Evolutionary conservation across 192 early-diverging fungal species (phyloP), one percentile per base, ranked within the genome.

Genomic region (Backusella australiensis): DNA sequence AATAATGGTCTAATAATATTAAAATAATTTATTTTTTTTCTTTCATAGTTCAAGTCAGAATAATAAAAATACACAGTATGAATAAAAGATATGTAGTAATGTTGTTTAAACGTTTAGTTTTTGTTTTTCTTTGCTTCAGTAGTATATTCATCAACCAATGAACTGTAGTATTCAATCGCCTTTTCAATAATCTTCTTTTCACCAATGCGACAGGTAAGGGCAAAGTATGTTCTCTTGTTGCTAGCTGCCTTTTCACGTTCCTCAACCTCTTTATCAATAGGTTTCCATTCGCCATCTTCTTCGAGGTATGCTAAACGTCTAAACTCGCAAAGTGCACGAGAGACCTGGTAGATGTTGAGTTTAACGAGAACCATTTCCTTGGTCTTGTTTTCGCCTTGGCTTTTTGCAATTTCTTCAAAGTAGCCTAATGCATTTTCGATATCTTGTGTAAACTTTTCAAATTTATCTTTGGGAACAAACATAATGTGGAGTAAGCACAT

Each of bases 401-500:
- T 49, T 19, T 72, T 74, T 5, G 73, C 42, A 19, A 86, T 69
- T 0, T 83, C 82, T 52, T 80, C 81, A 69, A 87, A 87, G 75
- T 85, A 87, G 41, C 82, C 76, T 15, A 80, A 71, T 7, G 86
- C 86, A 19, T 80, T 53, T 46, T 88, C 84, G n/a, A 83, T 39
- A 68, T 86, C 80, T 44, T 86, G 65, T 29, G 44, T 26, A 36
- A 90, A 84, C 7, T 73, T 80, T 15, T 67, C 74, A 75, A 92
- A 90, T 42, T 78, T 82, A 14, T 77, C 75, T 35, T 82, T 65
- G 44, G 87, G 84, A 71, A 90, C 84, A 71, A 89, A 85, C 21
- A 91, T 75, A 15, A 93, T 75, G 59, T 90, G 86, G 11, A 89
- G 75, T 44, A 93, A 84, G 67, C 85, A 83, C 49, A 83, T 81